Base-by-base conservation (phyloP, 805 yeast species). In the Metschnikowia gelsemii region DNA sequence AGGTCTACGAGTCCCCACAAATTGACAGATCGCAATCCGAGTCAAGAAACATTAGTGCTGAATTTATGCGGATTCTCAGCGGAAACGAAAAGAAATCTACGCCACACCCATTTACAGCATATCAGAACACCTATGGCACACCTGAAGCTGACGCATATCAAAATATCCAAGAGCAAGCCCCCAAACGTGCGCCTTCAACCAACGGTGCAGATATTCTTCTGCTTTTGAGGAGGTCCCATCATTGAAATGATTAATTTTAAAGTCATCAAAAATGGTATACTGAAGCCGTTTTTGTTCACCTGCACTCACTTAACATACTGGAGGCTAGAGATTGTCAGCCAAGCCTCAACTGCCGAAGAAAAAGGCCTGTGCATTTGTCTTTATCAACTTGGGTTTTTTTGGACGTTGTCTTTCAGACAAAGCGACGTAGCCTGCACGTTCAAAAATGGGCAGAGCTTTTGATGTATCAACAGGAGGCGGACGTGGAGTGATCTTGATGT, bases 131-230 rank as follows among this genome's bases (percentile, higher is more conserved):
- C 19, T 50, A 50, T 35, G 54, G 52, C 5, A 7, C 26, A 13
- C 40, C 32, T 5, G 16, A 25, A 5, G 9, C 40, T 32, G 50
- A 27, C 45, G 46, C 5, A 32, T 32, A 46, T 46, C 31, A 48
- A 39, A 14, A 33, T 27, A 33, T 23, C 21, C 28, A 40, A 26
- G n/a, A 32, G 19, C 36, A 19, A 14, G 33, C 32, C 16, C 42
- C 34, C n/a, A 23, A 32, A 4, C 38, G 38, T 19, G 25, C 42
- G n/a, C 29, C 47, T 29, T 12, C 45, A 26, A 33, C 41, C 29
- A 35, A 47, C 25, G 43, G 52, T 13, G 47, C 49, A 5, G 45
- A 40, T 6, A 27, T 49, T 38, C 57, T 41, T 45, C 64, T 14
- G 59, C 58, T 49, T 30, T 40, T 49, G 28, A 48, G 39, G 16